Percentiles rank a stretch among this genome's conserved stretches.
Conservation (phyloP, 352 stramenopile species). For the Phytophthora hybrid region DNA sequence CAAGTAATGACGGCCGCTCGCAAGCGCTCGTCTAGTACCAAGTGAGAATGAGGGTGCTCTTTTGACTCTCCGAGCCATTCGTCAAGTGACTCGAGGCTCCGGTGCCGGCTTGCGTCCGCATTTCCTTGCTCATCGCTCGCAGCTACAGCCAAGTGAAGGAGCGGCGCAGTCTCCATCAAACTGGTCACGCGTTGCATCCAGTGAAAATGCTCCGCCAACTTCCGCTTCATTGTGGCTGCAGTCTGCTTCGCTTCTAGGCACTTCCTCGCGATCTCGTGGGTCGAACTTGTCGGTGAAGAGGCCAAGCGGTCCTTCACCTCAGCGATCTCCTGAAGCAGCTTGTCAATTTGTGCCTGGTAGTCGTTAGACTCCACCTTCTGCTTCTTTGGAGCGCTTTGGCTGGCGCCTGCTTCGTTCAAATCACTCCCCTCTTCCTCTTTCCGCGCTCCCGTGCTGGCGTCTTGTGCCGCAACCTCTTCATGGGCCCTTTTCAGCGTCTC, state of each 20-base stretch:
- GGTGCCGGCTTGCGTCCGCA: neutral
- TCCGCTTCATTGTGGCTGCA: conserved; percentile 46
- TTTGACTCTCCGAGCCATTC: conserved; percentile 33
- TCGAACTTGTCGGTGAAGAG: neutral
- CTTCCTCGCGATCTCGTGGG: conserved; percentile 25
- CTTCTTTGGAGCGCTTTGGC: conserved; percentile 50
- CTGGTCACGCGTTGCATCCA: conserved; percentile 61
- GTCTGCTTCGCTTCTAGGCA: conserved; percentile 52
- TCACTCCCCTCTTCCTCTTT: conserved; percentile 13
- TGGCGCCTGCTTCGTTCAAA: conserved; percentile 8
- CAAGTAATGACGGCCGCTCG: conserved; percentile 32
- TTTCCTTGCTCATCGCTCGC: neutral
- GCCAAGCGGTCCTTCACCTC: conserved; percentile 38
- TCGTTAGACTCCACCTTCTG: conserved; percentile 57
- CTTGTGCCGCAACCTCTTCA: conserved; percentile 5
- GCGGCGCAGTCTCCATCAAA: conserved; percentile 59
- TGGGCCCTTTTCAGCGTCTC: conserved; percentile 24
- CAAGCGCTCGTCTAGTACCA: conserved; percentile 49
- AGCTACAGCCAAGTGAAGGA: conserved; percentile 46
- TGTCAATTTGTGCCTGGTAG: conserved; percentile 43
- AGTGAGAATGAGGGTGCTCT: conserved; percentile 30
- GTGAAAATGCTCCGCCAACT: conserved; percentile 56
- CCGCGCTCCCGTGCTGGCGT: neutral
- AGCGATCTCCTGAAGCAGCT: conserved; percentile 45
- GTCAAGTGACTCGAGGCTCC: conserved; percentile 33